Evolutionary conservation across 2,329 filamentous ascomycete genomes (phyloP), one percentile per base, ranked within the genome.

Genomic region (Xylariomycetidae sp.): DNA sequence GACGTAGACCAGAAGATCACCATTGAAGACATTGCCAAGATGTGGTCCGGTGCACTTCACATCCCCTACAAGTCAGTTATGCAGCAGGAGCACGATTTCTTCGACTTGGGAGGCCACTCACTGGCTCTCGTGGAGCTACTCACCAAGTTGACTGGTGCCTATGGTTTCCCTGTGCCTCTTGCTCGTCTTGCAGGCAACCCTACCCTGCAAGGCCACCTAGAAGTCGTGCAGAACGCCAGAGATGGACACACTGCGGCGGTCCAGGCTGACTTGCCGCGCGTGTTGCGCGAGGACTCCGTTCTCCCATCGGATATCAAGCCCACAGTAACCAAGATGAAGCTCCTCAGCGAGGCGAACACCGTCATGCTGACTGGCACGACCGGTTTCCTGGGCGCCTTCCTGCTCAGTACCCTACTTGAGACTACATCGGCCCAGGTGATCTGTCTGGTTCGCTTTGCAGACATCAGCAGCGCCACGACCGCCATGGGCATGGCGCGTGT

Each of bases 31-130:
- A 76, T 90, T 22, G 74, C 80, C 10, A 74, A 80, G 45, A 68
- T 82, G 34, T 90, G 85, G 85, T 80, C 83, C 3, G 67, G 75
- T 3, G 74, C 79, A 17, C 67, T 90, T 10, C 78, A 80, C 41
- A 72, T 82, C n/a, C 71, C 81, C 0, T 61, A 67, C 8, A 69
- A 60, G 25, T 66, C 72, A 14, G 74, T 89, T 16, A 82, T 80
- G 32, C 42, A 48, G 51, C 72, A 65, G 2, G 78, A 85, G 40
- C 79, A 86, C 54, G 82, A 79, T 54, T 90, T 90, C 58, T 90
- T 89, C 53, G 85, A 89, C 39, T 64, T 90, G 2, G 85, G 85
- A 22, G 85, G 85, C 0, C 85, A 90, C 57, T 88, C 83, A 0
- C 62, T 90, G 33, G 77, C 78, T 2, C 72, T 90, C n/a, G 85